These are phyloP conservation scores for Coleophoma eucalyptorum DNA, from an alignment of 2,329 filamentous ascomycete genomes.

Conservation along the genomic window DNA sequence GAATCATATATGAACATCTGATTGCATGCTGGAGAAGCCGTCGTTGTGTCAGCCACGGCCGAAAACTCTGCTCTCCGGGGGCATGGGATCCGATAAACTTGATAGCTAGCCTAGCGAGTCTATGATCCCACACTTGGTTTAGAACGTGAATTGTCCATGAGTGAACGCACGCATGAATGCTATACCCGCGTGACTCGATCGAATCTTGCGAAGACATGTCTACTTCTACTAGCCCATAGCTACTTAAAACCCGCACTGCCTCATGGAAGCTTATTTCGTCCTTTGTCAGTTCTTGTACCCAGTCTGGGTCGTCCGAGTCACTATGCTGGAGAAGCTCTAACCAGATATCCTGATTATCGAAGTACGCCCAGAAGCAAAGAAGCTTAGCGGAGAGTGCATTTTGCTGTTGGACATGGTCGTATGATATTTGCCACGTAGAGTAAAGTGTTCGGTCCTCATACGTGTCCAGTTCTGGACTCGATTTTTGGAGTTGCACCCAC, in stretches of 20 bases:
- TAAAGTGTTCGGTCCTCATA: conserved; percentile 31
- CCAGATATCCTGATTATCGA: conserved; percentile 40
- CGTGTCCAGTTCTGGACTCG: conserved; percentile 31
- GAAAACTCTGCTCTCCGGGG: neutral
- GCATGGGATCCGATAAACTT: conserved; percentile 11
- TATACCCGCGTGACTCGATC: conserved; percentile 5
- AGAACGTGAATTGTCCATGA: conserved; percentile 12
- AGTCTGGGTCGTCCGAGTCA: conserved; percentile 9
- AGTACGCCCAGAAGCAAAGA: conserved; percentile 37
- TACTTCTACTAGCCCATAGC: conserved; percentile 9
- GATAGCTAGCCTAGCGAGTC: conserved; percentile 7
- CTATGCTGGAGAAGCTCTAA: conserved; percentile 35
- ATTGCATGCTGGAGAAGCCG: conserved; percentile 1
- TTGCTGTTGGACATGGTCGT: conserved; percentile 27
- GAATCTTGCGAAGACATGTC: conserved; percentile 12
- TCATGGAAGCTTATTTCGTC: conserved; percentile 14
- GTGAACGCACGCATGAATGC: conserved; percentile 17
- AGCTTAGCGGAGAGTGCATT: conserved; percentile 25
- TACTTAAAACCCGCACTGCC: conserved; percentile 29
- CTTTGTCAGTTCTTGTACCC: conserved; percentile 14
- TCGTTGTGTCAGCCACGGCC: conserved; percentile 4
- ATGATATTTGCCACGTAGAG: conserved; percentile 36
- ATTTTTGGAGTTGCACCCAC: conserved; percentile 32
- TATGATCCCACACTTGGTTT: conserved; percentile 8
- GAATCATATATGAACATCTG: conserved; percentile 3